These are phyloP conservation scores for Paraphoma sp. DNA, from an alignment of 2,329 filamentous ascomycete species.

Conservation along the genomic window DNA sequence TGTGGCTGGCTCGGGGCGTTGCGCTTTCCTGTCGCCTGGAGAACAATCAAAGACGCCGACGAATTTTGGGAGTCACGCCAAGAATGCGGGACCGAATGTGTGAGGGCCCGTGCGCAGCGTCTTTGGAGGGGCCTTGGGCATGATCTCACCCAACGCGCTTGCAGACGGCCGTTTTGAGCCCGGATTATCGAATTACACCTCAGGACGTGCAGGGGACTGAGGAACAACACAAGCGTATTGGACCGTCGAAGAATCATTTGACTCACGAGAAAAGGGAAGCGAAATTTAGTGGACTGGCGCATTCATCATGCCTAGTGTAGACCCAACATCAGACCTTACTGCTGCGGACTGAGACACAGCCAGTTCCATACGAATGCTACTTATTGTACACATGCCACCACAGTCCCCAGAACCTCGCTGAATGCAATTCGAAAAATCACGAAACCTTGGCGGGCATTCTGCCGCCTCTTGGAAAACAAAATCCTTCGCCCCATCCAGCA, in stretches of 20 bases:
- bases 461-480: not conserved
- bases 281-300: not conserved
- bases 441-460: not conserved
- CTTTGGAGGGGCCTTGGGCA: not conserved
- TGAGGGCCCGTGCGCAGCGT: constrained; percentile 5
- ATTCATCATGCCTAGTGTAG: not conserved
- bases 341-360: constrained; percentile 4
- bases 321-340: not conserved
- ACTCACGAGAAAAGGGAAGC: not conserved
- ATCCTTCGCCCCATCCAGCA: constrained; percentile 1
- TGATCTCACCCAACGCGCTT: not conserved
- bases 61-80: constrained; percentile 23
- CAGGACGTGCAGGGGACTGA: no score
- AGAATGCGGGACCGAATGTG: constrained; percentile 7
- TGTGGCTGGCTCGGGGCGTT: constrained; percentile 27
- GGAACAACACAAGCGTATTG: no score
- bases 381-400: constrained; percentile 40
- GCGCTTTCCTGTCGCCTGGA: constrained; percentile 20
- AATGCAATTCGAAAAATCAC: constrained; percentile 4
- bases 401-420: constrained; percentile 4
- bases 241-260: not conserved
- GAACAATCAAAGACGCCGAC: constrained; percentile 12
- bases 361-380: constrained; percentile 39
- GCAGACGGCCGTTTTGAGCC: no score
- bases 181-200: no score